These are phyloP conservation scores for Beauveria scarabaeidicola DNA, from an alignment of 2,329 filamentous ascomycete genomes.

Conservation along the genomic window DNA sequence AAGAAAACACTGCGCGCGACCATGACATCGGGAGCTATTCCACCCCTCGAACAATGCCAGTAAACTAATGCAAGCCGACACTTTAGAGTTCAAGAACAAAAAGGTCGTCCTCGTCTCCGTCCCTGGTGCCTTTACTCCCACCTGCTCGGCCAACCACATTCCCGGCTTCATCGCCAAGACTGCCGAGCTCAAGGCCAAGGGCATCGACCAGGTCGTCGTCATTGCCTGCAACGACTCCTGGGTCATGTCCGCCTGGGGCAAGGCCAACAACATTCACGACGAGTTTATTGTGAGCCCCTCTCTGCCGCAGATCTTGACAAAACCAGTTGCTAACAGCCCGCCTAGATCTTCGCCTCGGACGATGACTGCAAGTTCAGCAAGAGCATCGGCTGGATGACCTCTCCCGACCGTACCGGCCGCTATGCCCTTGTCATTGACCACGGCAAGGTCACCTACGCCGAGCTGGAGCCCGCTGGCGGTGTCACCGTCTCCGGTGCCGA, in stretches of 20 bases:
- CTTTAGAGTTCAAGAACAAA: constrained; percentile 45
- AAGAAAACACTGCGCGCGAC: constrained; percentile 16
- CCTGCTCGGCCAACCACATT: constrained; percentile 74
- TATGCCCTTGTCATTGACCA: constrained; percentile 78
- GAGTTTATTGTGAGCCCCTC: constrained; percentile 46
- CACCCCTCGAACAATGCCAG: neutral
- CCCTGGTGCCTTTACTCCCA: constrained; percentile 74
- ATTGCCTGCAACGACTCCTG: constrained; percentile 79
- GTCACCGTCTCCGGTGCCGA: constrained; percentile 44
- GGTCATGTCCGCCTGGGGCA: constrained; percentile 85
- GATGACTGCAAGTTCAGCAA: constrained; percentile 61
- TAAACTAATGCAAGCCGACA: neutral
- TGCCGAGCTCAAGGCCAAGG: constrained; percentile 64
- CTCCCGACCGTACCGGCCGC: constrained; percentile 60
- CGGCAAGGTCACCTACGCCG: constrained; percentile 75
- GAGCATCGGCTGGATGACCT: constrained; percentile 67
- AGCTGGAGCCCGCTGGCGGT: constrained; percentile 52
- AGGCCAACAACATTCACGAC: constrained; percentile 71
- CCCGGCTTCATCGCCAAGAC: constrained; percentile 70
- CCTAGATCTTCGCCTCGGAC: constrained; percentile 68
- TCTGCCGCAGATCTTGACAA: neutral
- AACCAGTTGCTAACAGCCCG: neutral
- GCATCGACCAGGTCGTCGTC: constrained; percentile 72
- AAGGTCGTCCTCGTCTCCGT: constrained; percentile 49
- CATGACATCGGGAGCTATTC: neutral